Evolutionary conservation across 139 green algal genomes (phyloP).

Genomic region (Closterium sp.): DNA sequence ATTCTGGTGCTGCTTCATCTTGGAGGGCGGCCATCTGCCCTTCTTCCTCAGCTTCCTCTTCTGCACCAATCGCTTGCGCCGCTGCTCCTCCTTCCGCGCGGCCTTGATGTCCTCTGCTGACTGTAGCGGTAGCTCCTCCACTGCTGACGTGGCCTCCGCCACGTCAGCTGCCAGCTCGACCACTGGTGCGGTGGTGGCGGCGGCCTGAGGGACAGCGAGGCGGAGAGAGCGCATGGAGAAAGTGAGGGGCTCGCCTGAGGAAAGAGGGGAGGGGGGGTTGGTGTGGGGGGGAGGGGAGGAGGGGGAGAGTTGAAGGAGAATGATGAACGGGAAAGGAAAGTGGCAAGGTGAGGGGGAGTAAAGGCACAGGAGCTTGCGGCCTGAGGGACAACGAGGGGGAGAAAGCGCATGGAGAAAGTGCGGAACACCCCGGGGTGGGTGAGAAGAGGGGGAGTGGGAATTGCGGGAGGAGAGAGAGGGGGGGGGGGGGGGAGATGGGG

Average conservation of each 20-base stretch:
- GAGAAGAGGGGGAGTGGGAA: too few species aligned
- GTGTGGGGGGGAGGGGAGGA: background rate
- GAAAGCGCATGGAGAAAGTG: too few species aligned
- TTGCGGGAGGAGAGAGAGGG: background rate
- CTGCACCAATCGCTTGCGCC: slow-evolving; percentile 20
- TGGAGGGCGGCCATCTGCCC: slow-evolving; percentile 26
- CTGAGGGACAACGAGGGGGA: too few species aligned
- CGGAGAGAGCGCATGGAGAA: background rate
- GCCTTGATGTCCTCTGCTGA: slow-evolving; percentile 15
- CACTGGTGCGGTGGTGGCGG: background rate
- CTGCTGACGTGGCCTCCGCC: background rate
- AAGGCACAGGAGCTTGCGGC: too few species aligned
- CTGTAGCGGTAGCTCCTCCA: slow-evolving; percentile 4
- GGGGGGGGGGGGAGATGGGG: too few species aligned
- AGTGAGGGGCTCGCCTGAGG: background rate
- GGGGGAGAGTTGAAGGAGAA: too few species aligned
- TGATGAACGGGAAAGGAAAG: too few species aligned
- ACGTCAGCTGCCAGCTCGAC: background rate
- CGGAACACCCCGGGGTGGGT: too few species aligned
- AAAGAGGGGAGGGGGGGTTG: background rate
- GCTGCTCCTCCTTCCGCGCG: slow-evolving; percentile 12
- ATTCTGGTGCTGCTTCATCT: slow-evolving; percentile 22
- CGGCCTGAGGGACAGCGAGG: background rate
- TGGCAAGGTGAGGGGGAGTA: too few species aligned
- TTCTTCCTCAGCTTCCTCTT: slow-evolving; percentile 34